A percentile compares a stretch with the other conserved stretches of the same genome.
Evolutionary conservation across 495 filamentous ascomycete species (phyloP).

Genomic region (Trichocladium antarcticum): DNA sequence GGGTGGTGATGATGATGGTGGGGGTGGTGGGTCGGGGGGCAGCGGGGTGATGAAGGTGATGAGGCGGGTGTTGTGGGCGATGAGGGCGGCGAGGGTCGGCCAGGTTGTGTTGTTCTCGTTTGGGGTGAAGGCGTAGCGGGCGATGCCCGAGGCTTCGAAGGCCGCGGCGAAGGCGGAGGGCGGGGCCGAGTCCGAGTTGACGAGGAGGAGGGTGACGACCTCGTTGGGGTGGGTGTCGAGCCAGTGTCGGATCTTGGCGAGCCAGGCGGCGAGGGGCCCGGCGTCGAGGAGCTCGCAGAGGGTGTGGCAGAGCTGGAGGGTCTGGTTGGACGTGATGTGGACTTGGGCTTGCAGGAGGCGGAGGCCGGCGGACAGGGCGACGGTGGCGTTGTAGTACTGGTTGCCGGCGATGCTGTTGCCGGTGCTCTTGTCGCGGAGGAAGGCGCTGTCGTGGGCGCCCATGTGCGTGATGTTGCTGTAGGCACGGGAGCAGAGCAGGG

Average conservation of each 20-base stretch:
- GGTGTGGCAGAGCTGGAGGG: slow-evolving; percentile 55
- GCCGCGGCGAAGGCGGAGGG: slow-evolving; percentile 41
- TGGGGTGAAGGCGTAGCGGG: slow-evolving; percentile 48
- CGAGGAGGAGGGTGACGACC: slow-evolving; percentile 58
- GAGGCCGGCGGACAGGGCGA: slow-evolving; percentile 55
- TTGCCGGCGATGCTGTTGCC: slow-evolving; percentile 50
- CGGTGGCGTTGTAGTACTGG: slow-evolving; percentile 54
- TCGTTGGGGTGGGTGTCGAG: slow-evolving; percentile 55
- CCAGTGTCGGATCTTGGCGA: slow-evolving; percentile 51
- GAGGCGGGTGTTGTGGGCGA: slow-evolving; percentile 47
- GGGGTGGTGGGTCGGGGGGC: slow-evolving; percentile 39
- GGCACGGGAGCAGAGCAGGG: slow-evolving; percentile 46
- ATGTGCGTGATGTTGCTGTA: slow-evolving; percentile 59
- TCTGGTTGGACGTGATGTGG: slow-evolving; percentile 42
- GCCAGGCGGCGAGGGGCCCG: slow-evolving; percentile 46
- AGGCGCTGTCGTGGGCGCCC: slow-evolving; percentile 59
- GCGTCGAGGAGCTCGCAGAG: slow-evolving; percentile 53
- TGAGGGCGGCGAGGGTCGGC: slow-evolving; percentile 56
- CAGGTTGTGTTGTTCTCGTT: slow-evolving; percentile 39
- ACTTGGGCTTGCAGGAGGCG: slow-evolving; percentile 62
- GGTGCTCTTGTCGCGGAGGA: slow-evolving; percentile 44
- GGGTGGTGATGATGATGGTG: slow-evolving; percentile 51
- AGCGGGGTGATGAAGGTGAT: slow-evolving; percentile 52
- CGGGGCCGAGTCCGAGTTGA: slow-evolving; percentile 50
- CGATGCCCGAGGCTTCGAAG: slow-evolving; percentile 46